A percentile compares a stretch with the other conserved stretches of the same genome.
Conservation (phyloP, 768 basidiomycete genomes). For the Clathrus columnatus region DNA sequence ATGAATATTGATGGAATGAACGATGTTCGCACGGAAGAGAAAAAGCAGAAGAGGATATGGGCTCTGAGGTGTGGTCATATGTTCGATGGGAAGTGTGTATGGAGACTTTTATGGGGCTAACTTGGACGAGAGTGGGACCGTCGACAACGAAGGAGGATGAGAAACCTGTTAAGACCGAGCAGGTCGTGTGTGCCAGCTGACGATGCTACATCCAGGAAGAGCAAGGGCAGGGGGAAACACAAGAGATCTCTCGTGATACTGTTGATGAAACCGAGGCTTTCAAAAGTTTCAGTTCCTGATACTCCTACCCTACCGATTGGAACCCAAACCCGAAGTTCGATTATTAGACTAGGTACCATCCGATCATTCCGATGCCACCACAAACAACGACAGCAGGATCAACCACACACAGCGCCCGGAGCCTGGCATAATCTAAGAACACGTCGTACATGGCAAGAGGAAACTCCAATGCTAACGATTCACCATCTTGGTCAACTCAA, state of each 20-base stretch:
- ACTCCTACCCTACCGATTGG: too few relatives aligned
- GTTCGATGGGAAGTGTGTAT: constrained; percentile 72
- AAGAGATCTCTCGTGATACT: too few relatives aligned
- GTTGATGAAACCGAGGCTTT: too few relatives aligned
- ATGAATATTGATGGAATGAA: constrained; percentile 39
- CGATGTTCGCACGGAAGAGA: constrained; percentile 31
- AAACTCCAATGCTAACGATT: not conserved
- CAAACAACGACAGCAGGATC: too few relatives aligned
- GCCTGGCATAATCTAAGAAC: not conserved
- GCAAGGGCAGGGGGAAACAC: too few relatives aligned
- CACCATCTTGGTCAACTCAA: constrained; percentile 7
- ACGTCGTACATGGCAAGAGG: not conserved
- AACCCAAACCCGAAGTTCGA: not conserved
- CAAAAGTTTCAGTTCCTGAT: too few relatives aligned
- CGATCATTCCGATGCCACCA: not conserved
- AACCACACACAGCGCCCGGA: not conserved
- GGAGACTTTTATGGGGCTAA: constrained; percentile 45
- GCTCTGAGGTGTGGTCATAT: constrained; percentile 69
- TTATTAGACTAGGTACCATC: not conserved
- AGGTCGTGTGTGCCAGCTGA: not conserved
- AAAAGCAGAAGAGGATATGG: constrained; percentile 48
- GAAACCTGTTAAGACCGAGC: not conserved
- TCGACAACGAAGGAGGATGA: not conserved
- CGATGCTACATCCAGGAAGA: too few relatives aligned
- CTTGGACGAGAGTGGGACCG: constrained; percentile 1